Base-by-base conservation (phyloP, 2,329 filamentous ascomycete species). In the Pseudogymnoascus sp. region DNA sequence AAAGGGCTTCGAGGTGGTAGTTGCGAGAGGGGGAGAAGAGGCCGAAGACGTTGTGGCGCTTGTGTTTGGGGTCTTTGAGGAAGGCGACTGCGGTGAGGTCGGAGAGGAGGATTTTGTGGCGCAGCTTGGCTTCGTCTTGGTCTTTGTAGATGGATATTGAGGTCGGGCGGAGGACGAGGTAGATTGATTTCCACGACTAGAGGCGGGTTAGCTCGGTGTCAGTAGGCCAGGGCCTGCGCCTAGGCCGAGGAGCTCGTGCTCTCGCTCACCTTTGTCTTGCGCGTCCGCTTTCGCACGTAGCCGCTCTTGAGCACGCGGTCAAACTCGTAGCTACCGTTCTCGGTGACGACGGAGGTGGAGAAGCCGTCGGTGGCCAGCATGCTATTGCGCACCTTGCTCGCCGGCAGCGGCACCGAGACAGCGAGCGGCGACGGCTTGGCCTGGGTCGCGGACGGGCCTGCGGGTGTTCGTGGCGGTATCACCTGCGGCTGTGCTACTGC, bases 291-390 rank as follows among this genome's bases (percentile, higher is more conserved):
- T 72, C 89, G 84, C 40, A 96, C 86, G 68, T 88, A 89, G 64
- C 93, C 93, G 64, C 88, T 86, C 78, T 96, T 97, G 74, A 97
- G 83, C 63, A 97, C 90, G 61, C 92, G 88, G 75, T 99, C 95
- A 72, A 96, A 96, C 72, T 95, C 93, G 74, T 96, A 99, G 75
- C 91, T 95, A 66, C 95, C 95, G 75, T 96, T 93, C 75, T 96
- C 88, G 73, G 93, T 96, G 67, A 97, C 91, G 2, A 33, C 38
- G 19, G 4, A 56, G 5, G 92, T 91, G 31, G 91, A 95, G 72
- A 91, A 86, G 14, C 86, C 81, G 67, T 89, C 86, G 47, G 88
- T 73, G 26, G 50, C 24, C 14, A 56, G 6, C 26, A 56, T 14
- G 50, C 50, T 33, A 21, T 56, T 42, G 16, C 40, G 40, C 16